Percentiles rank a stretch among this genome's conserved stretches.
phyloP scores from a whole-genome alignment of 495 filamentous ascomycete species.

The Daldinia loculata region DNA sequence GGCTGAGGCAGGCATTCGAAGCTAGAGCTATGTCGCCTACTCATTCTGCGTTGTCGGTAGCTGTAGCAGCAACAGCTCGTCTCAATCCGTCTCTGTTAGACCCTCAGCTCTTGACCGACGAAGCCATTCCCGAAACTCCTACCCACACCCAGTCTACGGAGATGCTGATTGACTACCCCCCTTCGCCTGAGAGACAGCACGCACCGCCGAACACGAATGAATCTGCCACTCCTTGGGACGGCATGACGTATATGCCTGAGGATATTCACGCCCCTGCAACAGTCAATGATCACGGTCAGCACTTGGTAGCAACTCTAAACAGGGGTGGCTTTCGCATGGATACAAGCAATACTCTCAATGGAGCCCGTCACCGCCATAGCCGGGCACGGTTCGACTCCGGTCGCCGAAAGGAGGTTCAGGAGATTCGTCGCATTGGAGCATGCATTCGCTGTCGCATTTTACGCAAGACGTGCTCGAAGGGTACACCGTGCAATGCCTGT shows the following conservation, averaged over 20 bases:
- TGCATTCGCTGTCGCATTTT: conserved; percentile 88
- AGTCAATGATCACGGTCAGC: conserved; percentile 41
- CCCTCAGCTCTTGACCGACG: conserved; percentile 55
- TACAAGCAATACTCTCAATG: conserved; percentile 41
- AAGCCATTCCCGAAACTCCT: conserved; percentile 42
- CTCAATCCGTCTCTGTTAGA: conserved; percentile 59
- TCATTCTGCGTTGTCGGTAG: conserved; percentile 52
- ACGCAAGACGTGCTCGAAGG: conserved; percentile 84
- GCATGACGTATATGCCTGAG: conserved; percentile 53
- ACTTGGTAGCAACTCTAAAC: conserved; percentile 34
- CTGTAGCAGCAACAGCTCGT: conserved; percentile 59
- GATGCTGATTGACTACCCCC: conserved; percentile 41
- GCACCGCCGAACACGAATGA: background rate
- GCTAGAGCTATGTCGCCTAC: conserved; percentile 35
- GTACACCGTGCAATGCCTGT: conserved; percentile 84
- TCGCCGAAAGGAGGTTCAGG: conserved; percentile 80
- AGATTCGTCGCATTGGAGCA: conserved; percentile 80
- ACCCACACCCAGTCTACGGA: conserved; percentile 24
- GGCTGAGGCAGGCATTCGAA: conserved; percentile 44
- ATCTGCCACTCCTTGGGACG: conserved; percentile 51
- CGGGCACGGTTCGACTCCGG: conserved; percentile 73
- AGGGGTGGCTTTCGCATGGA: conserved; percentile 57
- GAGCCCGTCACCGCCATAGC: conserved; percentile 51
- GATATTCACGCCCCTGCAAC: conserved; percentile 44
- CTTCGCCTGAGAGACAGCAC: conserved; percentile 28